Base-by-base conservation (phyloP, 148 eudicot genomes). In the Chenopodium formosanum region DNA sequence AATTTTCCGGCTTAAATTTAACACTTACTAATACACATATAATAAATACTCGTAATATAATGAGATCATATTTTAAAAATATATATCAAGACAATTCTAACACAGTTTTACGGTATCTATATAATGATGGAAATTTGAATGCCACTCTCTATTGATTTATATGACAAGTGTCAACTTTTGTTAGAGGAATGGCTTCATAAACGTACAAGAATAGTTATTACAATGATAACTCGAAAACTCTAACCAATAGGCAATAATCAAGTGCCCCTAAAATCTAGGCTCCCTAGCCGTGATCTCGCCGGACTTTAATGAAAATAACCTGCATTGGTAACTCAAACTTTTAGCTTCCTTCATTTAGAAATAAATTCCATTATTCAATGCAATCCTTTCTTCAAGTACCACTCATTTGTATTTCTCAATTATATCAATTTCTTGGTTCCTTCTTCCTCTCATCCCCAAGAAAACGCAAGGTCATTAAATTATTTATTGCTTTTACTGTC, bases 201-300 rank as follows among this genome's bases (percentile, higher is more conserved):
- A 64, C 82, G 70, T 80, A 62, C 82, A 80, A 76, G 76, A 40
- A 40, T 69, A 71, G 40, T 65, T 74, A 17, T 47, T 53, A 73
- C 67, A 80, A 72, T 3, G 2, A 40, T 71, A 58, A 58, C 29
- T 37, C 0, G n/a, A 71, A 67, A 71, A 72, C 16, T 14, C 67
- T 32, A 79, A 70, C 44, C 44, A 40, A 40, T 40, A 40, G 44
- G 44, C 44, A 40, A 40, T 40, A 40, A 40, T 13, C 29, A 73
- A 56, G 22, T 23, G 31, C 77, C 66, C 79, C 85, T 78, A 79
- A 40, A 65, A 83, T 78, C 75, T 83, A 74, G 82, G 82, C 2
- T 65, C 58, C 67, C 60, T 66, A 66, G 78, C 82, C 85, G 86
- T 84, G 86, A 84, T 84, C 83, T 75, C 83, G 86, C 83, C 83